A percentile compares a stretch with the other conserved stretches of the same genome.
phyloP scores from a whole-genome alignment of 225 moss, liverwort and hornwort genomes.

The Physcomitrium patens region DNA sequence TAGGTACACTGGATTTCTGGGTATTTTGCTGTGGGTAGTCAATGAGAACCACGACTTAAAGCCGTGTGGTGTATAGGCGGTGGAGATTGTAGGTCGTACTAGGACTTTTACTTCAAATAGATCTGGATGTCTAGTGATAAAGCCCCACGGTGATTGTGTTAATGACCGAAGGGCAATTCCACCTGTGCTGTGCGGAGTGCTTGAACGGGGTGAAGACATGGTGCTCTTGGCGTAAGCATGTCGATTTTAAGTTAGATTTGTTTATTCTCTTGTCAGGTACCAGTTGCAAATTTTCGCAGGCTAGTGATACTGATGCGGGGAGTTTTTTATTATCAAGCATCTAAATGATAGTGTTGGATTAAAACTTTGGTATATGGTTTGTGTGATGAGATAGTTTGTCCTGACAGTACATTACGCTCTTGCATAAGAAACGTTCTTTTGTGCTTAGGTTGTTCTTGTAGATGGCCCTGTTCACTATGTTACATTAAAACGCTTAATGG shows the following conservation, averaged over 20 bases:
- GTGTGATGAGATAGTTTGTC: too few species aligned
- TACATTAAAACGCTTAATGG: too few species aligned
- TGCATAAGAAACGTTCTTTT: too few species aligned
- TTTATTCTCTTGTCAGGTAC: neutral
- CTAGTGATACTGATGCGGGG: too few species aligned
- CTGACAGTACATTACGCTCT: too few species aligned
- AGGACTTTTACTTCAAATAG: neutral
- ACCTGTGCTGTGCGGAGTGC: neutral
- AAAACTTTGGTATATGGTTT: too few species aligned
- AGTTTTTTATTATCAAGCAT: too few species aligned
- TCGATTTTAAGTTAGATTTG: neutral
- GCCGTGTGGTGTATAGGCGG: neutral
- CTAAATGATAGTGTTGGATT: too few species aligned
- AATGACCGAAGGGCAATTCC: neutral
- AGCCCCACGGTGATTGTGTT: neutral
- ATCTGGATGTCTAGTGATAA: neutral
- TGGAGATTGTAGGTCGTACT: neutral
- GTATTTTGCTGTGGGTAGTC: neutral
- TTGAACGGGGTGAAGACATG: neutral
- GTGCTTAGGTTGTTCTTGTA: too few species aligned
- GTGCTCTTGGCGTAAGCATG: neutral
- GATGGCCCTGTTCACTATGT: too few species aligned
- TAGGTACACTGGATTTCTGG: conserved; percentile 3
- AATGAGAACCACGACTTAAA: conserved; percentile 16
- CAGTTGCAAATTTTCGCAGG: too few species aligned